Evolutionary conservation across 2,329 filamentous ascomycete genomes (phyloP).

Genomic region (Mycosphaerelloides madeirae): DNA sequence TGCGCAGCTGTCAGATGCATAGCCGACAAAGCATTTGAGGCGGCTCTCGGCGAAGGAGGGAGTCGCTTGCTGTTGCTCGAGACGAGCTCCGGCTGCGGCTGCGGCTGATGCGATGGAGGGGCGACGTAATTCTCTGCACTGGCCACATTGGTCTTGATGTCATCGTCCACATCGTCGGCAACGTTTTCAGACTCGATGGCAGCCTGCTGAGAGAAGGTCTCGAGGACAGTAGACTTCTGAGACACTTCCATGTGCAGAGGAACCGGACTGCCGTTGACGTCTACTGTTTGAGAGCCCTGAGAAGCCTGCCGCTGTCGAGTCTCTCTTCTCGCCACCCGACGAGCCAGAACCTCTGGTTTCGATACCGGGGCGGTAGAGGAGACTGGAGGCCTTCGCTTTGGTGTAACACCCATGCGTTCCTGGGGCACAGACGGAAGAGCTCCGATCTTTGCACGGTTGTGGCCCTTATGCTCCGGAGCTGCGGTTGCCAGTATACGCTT

Average conservation of each 20-base stretch:
- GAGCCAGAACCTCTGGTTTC: background rate
- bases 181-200: conserved; percentile 14
- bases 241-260: conserved; percentile 23
- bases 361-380: background rate
- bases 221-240: conserved; percentile 21
- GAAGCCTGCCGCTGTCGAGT: conserved; percentile 12
- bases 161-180: background rate
- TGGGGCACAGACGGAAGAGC: background rate
- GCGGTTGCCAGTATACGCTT: too few species aligned
- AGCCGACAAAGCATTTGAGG: too few species aligned
- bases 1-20: too few species aligned
- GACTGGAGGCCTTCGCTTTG: too few species aligned
- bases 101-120: background rate
- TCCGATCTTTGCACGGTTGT: background rate
- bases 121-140: background rate
- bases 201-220: conserved; percentile 24
- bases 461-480: too few species aligned
- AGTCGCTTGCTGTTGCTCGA: background rate
- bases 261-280: conserved; percentile 28
- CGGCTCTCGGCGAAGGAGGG: background rate
- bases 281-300: conserved; percentile 25
- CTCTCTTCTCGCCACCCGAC: background rate
- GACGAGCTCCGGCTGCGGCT: background rate
- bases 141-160: background rate
- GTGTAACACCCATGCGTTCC: background rate